These are phyloP conservation scores for Meyerozyma sp. DNA, from an alignment of 1,139 yeast species.

Conservation along the genomic window DNA sequence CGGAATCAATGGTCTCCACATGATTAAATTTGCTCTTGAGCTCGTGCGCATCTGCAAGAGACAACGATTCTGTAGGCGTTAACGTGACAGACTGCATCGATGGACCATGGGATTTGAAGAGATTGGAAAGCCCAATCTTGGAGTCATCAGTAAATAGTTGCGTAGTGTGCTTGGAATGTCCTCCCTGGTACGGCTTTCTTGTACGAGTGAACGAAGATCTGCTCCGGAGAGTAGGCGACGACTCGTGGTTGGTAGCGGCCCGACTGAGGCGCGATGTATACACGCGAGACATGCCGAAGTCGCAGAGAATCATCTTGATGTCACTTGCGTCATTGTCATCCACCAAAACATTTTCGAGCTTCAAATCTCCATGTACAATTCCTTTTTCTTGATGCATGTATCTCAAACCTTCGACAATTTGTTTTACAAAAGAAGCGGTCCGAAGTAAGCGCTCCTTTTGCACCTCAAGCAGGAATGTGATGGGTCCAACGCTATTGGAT, in stretches of 20 bases:
- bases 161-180: constrained; percentile 23
- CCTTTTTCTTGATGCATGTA: constrained; percentile 67
- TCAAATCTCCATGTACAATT: constrained; percentile 84
- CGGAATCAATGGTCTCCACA: constrained; percentile 25
- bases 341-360: constrained; percentile 77
- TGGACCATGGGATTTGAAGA: constrained; percentile 28
- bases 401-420: constrained; percentile 55
- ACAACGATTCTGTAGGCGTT: constrained; percentile 23
- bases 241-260: constrained; percentile 9
- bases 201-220: constrained; percentile 35
- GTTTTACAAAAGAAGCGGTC: constrained; percentile 34
- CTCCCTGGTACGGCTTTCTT: constrained; percentile 32
- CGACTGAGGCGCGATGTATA: constrained; percentile 24
- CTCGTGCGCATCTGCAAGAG: constrained; percentile 2
- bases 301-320: constrained; percentile 55
- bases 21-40: constrained; percentile 1
- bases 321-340: constrained; percentile 28
- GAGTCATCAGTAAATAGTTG: constrained; percentile 28
- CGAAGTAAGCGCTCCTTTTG: constrained; percentile 20
- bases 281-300: constrained; percentile 74
- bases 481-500: constrained; percentile 22
- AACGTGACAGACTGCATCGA: constrained; percentile 30
- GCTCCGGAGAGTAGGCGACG: constrained; percentile 38
- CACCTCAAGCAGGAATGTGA: constrained; percentile 23
- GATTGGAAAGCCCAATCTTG: constrained; percentile 26